Evolutionary conservation across 768 basidiomycete genomes (phyloP), one percentile per base, ranked within the genome.

Genomic region (Omphalotus guepiniiformis): DNA sequence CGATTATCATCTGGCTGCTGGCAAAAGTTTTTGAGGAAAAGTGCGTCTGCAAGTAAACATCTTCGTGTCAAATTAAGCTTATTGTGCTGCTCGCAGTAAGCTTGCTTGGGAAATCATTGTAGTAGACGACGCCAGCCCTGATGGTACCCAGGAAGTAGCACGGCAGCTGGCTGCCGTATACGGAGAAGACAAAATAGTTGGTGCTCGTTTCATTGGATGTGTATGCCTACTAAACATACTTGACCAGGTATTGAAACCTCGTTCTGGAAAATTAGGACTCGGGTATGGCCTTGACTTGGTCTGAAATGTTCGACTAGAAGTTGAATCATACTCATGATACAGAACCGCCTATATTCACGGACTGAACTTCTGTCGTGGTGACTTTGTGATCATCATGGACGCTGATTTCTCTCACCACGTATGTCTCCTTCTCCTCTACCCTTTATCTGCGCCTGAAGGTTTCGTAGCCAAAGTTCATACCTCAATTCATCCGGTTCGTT

Each of bases 371-470:
- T 87, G 85, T 55, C 84, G 84, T 0, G 93, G 93, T 7, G 89
- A 91, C 65, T 95, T 93, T 68, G 90, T 93, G 18, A 89, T 94
- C 60, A 94, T 95, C 62, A 95, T 95, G 93, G 93, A 95, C 57
- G 93, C 93, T 42, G 93, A 95, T 68, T 93, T 95, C 66, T 93
- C 91, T 4, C 93, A 95, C 59, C 93, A 95, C 55, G 92, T 92
- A 67, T 37, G 86, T 68, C 16, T 50, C 16, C 35, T 48, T 22
- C 15, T 47, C 25, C 22, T 4, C 30, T 9, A 13, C 27, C 27
- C 39, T 19, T 18, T 22, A 12, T 26, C 6, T 8, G 16, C 16
- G 13, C 3, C 36, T 42, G 1, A 34, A 2, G 18, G 32, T 36
- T 27, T 21, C 12, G 7, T 45, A 93, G 93, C 93, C 93, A 32